Conservation (phyloP, 768 basidiomycete genomes). For the Leccinum barrowsii region DNA sequence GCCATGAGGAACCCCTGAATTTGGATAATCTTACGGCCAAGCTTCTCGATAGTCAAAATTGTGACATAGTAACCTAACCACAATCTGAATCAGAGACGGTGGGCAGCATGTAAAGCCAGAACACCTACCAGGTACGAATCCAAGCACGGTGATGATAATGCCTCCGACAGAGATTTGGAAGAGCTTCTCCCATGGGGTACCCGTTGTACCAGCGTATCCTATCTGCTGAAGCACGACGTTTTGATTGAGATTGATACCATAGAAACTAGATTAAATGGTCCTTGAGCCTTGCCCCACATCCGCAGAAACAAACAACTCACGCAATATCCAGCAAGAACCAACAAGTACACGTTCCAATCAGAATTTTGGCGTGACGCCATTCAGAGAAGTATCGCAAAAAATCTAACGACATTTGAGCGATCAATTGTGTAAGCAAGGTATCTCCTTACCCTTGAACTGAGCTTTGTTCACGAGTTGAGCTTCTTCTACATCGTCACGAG, state of each 20-base stretch:
- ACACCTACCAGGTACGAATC: conserved; percentile 67
- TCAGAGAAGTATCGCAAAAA: conserved; percentile 67
- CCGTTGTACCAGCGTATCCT: conserved; percentile 57
- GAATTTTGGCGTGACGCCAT: conserved; percentile 63
- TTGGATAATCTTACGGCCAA: conserved; percentile 75
- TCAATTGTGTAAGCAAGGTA: neutral
- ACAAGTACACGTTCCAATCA: conserved; percentile 62
- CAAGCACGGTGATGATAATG: conserved; percentile 69
- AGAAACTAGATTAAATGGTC: conserved; percentile 45
- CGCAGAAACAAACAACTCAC: conserved; percentile 26
- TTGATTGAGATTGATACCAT: conserved; percentile 74
- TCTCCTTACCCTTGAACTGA: conserved; percentile 45
- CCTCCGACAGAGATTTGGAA: conserved; percentile 67
- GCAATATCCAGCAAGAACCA: conserved; percentile 81
- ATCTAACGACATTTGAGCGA: conserved; percentile 35
- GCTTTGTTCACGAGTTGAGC: conserved; percentile 39
- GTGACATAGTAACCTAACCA: conserved; percentile 63
- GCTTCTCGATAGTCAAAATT: conserved; percentile 64
- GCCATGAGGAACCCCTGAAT: conserved; percentile 69
- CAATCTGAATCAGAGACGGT: neutral
- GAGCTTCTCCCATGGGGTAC: conserved; percentile 59
- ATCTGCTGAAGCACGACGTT: conserved; percentile 75
- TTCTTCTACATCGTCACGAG: neutral
- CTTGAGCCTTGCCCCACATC: neutral
- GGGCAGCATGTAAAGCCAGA: neutral